These are phyloP conservation scores for Ramalina intermedia DNA, from an alignment of 495 filamentous ascomycete genomes.

Conservation along the genomic window DNA sequence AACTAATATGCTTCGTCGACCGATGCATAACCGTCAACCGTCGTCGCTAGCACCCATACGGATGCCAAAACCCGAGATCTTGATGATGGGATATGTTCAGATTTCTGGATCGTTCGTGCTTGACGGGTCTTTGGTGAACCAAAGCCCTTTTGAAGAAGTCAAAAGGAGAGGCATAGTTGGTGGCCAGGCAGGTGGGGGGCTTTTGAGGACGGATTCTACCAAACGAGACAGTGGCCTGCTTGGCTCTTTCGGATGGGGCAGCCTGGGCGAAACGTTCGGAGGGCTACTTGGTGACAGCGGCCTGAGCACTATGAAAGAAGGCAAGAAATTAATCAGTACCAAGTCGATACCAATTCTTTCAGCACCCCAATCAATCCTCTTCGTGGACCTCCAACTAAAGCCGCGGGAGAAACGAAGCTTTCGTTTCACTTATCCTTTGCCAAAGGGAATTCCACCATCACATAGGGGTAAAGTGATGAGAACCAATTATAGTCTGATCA, in stretches of 20 bases:
- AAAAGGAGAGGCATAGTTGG: conserved; percentile 88
- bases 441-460: conserved; percentile 73
- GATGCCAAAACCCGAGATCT: conserved; percentile 44
- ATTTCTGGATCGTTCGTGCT: conserved; percentile 83
- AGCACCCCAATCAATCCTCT: conserved; percentile 92
- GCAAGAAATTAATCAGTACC: conserved; percentile 68
- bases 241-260: conserved; percentile 75
- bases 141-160: conserved; percentile 83
- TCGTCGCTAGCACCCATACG: conserved; percentile 39
- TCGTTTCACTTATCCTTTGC: conserved; percentile 71
- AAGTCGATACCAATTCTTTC: conserved; percentile 79
- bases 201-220: conserved; percentile 61
- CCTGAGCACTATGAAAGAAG: conserved; percentile 83
- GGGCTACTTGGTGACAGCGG: conserved; percentile 75
- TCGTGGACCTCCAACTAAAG: conserved; percentile 76
- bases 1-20: conserved; percentile 29
- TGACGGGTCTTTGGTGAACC: conserved; percentile 81
- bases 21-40: conserved; percentile 44
- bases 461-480: conserved; percentile 91
- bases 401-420: conserved; percentile 85
- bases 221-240: conserved; percentile 71
- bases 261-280: conserved; percentile 73
- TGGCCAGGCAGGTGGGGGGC: conserved; percentile 64
- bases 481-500: conserved; percentile 77
- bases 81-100: conserved; percentile 98